Base-by-base conservation (phyloP, 768 basidiomycete species). In the Cubamyces sp. region DNA sequence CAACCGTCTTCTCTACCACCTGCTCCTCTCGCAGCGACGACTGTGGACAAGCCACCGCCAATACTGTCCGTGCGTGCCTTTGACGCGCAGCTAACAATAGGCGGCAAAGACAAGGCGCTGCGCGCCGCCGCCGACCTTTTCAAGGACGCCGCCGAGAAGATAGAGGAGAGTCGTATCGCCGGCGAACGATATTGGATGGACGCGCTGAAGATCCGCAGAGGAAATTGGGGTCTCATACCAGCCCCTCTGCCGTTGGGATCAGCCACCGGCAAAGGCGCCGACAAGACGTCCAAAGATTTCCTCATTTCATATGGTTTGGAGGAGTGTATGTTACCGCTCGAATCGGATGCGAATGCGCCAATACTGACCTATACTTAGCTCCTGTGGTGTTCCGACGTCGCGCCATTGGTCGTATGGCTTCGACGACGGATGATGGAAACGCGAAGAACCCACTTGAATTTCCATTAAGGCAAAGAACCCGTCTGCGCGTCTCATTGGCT, bases 141-240 rank as follows among this genome's bases (percentile, higher is more conserved):
- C 65, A 90, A 86, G 68, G 72, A 78, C 34, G 90, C 90, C 3
- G 87, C 90, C 3, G 80, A 83, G 57, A 82, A 83, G 55, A 84
- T 92, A 76, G 90, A 92, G 68, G 77, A 83, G 51, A 79, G 84
- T 21, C 78, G 87, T 42, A 66, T 82, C 9, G 78, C 82, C 51
- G 83, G 86, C 43, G 90, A 92, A 70, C 84, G 79, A 61, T 93
- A 93, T 67, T 94, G 92, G 92, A 79, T 86, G 7, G 85, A 93
- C 70, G 92, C 92, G 3, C 78, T 94, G 48, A 88, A 84, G 70
- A 87, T 91, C 47, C 78, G 92, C 64, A 76, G 83, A 68, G 85
- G 81, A 8, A 94, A 94, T 66, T 94, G 92, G 92, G 82, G 88
- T 15, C 75, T 94, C 37, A 83, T 88, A 45, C 90, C 91, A 34